phyloP scores from a whole-genome alignment of 257 asterid genomes.

The Anisodus acutangulus region DNA sequence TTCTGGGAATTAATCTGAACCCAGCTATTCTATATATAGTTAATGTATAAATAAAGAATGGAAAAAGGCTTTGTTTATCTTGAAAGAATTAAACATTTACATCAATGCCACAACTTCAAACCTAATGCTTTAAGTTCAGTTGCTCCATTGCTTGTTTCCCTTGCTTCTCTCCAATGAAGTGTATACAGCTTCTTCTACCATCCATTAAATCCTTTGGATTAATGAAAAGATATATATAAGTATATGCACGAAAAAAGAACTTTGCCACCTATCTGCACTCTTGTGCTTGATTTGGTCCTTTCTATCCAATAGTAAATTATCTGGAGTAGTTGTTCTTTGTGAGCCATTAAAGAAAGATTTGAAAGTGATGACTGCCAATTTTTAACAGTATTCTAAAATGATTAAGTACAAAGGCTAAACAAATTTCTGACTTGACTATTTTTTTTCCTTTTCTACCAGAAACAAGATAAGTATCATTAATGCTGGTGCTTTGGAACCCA shows the following conservation, averaged over 20 bases:
- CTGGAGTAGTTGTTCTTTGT: not conserved
- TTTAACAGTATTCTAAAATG: not conserved
- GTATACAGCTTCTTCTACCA: not conserved
- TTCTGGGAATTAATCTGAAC: not conserved
- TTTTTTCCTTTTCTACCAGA: slow-evolving; percentile 45
- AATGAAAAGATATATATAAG: not conserved
- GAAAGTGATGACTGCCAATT: not conserved
- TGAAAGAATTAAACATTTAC: not conserved
- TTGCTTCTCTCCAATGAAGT: not conserved
- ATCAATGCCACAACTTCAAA: not conserved
- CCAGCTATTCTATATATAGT: not conserved
- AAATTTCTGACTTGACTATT: not conserved
- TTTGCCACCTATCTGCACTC: not conserved
- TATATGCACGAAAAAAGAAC: not conserved
- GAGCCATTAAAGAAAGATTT: not conserved
- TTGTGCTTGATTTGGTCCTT: not conserved
- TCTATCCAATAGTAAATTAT: not conserved
- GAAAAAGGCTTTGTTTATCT: not conserved
- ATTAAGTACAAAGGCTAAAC: not conserved
- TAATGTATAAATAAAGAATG: not conserved
- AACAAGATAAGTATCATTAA: slow-evolving; percentile 69
- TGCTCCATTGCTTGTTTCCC: not conserved
- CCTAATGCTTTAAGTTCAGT: not conserved
- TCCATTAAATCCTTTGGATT: not conserved
- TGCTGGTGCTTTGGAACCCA: slow-evolving; percentile 77